Percentiles rank a stretch among this genome's conserved stretches.
phyloP scores from a whole-genome alignment of 352 stramenopile genomes.

The Phytopythium mirpurense region DNA sequence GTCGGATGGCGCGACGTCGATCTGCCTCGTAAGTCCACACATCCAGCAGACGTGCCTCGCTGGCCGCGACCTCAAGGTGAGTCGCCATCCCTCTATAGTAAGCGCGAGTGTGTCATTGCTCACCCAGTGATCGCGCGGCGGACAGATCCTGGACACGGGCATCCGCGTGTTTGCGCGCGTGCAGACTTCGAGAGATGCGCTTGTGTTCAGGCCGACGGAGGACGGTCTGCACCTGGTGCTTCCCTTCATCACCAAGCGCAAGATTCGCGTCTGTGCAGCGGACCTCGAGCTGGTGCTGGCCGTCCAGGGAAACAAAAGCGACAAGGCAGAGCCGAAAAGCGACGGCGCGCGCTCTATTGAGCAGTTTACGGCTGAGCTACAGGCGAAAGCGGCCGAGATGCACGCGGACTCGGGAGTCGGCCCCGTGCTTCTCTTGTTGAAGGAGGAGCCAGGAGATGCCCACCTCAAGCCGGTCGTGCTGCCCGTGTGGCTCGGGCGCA shows the following conservation, averaged over 20 bases:
- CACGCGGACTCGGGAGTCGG: constrained; percentile 33
- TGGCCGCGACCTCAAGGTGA: constrained; percentile 44
- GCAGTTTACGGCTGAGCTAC: constrained; percentile 26
- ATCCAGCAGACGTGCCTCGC: constrained; percentile 47
- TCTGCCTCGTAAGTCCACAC: constrained; percentile 54
- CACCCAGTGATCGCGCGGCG: not conserved
- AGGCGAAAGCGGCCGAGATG: constrained; percentile 19
- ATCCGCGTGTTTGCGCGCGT: constrained; percentile 85
- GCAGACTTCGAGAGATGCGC: constrained; percentile 23
- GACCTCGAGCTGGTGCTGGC: constrained; percentile 22
- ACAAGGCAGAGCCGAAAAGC: constrained; percentile 1
- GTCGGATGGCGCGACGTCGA: constrained; percentile 55
- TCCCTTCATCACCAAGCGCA: constrained; percentile 80
- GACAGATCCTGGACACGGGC: constrained; percentile 80
- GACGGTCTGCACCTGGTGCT: constrained; percentile 73
- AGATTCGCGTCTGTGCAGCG: constrained; percentile 7
- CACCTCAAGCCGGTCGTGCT: constrained; percentile 20
- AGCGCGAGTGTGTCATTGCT: not conserved
- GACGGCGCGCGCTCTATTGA: constrained; percentile 24
- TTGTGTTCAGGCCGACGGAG: constrained; percentile 73
- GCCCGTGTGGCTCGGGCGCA: constrained; percentile 51
- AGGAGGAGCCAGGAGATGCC: constrained; percentile 1
- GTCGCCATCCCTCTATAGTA: not conserved
- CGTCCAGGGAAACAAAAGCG: constrained; percentile 11
- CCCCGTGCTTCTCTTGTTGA: constrained; percentile 32